phyloP scores from a whole-genome alignment of 129 eudicot species.

The Oenanthe sinensis region DNA sequence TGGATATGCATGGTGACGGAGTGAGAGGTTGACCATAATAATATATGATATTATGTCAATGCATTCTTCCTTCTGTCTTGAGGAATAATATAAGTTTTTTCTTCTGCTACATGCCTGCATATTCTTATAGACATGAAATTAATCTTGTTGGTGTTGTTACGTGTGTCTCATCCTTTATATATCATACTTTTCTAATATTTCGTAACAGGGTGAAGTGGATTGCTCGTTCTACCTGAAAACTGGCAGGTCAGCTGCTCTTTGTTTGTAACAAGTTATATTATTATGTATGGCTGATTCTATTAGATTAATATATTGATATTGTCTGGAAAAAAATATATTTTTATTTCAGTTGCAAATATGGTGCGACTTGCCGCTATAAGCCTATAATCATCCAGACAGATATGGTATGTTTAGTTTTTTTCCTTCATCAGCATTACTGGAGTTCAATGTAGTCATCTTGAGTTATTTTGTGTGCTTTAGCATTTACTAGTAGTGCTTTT shows the following conservation, averaged over 20 bases:
- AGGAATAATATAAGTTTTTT: not conserved
- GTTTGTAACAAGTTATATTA: not conserved
- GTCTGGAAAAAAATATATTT: not conserved
- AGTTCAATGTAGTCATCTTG: not conserved
- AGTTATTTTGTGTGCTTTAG: not conserved
- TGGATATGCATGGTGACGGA: not conserved
- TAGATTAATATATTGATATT: not conserved
- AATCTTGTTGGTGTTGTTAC: not conserved
- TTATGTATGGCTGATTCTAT: not conserved
- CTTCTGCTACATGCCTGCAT: not conserved
- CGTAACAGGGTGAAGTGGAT: slow-evolving; percentile 70
- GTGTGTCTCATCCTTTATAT: not conserved
- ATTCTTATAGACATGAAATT: not conserved
- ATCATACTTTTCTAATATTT: not conserved
- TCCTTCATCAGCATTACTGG: not conserved
- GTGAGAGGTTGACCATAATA: not conserved
- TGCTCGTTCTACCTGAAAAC: slow-evolving; percentile 90
- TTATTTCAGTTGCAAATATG: slow-evolving; percentile 70
- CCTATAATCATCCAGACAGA: slow-evolving; percentile 84
- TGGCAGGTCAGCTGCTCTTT: slow-evolving; percentile 56
- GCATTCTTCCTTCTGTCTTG: not conserved
- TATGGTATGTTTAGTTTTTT: slow-evolving; percentile 33
- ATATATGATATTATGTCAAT: not conserved
- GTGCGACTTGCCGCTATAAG: slow-evolving; percentile 83
- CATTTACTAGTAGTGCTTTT: slow-evolving; percentile 5